Conservation (phyloP, 1,139 yeast genomes). For the Petasospora rhodanensis region DNA sequence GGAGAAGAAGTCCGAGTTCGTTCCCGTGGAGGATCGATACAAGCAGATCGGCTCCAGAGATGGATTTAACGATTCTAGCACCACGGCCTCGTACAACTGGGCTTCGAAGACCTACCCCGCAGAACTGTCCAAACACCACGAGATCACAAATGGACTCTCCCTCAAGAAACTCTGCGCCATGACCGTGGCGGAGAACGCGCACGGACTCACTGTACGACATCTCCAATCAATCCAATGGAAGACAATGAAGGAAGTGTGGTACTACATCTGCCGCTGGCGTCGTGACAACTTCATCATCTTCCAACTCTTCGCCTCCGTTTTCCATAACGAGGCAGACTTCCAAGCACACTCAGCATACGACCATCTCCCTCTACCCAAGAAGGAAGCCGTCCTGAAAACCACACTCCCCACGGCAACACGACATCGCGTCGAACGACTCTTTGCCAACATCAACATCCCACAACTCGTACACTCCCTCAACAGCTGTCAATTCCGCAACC, state of each 20-base stretch:
- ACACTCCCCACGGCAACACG: conserved; percentile 12
- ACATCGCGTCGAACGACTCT: conserved; percentile 25
- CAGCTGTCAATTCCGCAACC: conserved; percentile 11
- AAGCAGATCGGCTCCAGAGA: conserved; percentile 18
- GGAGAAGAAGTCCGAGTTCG: neutral
- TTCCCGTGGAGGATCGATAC: conserved; percentile 1
- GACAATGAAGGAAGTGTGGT: conserved; percentile 30
- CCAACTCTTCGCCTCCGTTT: conserved; percentile 25
- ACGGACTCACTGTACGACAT: conserved; percentile 18
- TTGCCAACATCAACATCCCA: conserved; percentile 18
- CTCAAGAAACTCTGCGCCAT: conserved; percentile 23
- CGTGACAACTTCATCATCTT: conserved; percentile 27
- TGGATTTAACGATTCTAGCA: conserved; percentile 13
- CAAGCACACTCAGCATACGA: conserved; percentile 22
- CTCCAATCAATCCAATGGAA: conserved; percentile 22
- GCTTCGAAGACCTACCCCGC: conserved; percentile 11
- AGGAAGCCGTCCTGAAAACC: conserved; percentile 11
- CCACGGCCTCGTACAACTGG: conserved; percentile 20
- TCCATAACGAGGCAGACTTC: conserved; percentile 18
- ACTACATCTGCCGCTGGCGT: conserved; percentile 22
- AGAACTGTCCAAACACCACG: conserved; percentile 2
- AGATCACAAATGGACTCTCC: conserved; percentile 3
- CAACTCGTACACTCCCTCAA: conserved; percentile 15
- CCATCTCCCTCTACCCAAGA: conserved; percentile 11
- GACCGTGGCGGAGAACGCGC: conserved; percentile 23